Base-by-base conservation (phyloP, 345 rosid genomes). In the Eucalyptus pauciflora region DNA sequence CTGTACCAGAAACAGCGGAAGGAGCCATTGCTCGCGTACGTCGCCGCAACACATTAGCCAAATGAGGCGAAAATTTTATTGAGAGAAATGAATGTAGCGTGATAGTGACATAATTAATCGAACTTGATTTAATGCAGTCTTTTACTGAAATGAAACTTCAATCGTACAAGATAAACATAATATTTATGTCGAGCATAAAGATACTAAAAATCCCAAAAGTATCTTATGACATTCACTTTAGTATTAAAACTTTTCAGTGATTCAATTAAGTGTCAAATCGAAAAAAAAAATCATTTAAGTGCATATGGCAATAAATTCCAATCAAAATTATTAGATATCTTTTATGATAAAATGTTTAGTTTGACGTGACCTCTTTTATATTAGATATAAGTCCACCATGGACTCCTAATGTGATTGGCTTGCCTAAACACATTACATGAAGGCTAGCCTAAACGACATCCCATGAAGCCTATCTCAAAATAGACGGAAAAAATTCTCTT, bases 381-480 rank as follows among this genome's bases (percentile, higher is more conserved):
- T 64, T 14, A 64, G 16, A 64, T 3, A 64, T 15, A 8, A n/a
- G 18, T 64, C 3, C 0, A 7, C 0, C 0, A 1, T 64, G 76
- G 10, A n/a, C 20, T 64, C n/a, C 18, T n/a, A 8, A 64, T 3
- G 37, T 64, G 76, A 13, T 7, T 64, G 10, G 8, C 37, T 37
- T 37, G 5, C 10, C 76, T 64, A n/a, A 29, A 13, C 17, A 7
- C 67, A 12, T 60, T 12, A 1, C 15, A 60, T 29, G n/a, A 12
- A 60, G 67, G 31, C 15, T 12, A 3, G 7, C 67, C 31, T 60
- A 27, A 5, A 60, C 8, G 31, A 64, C 76, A 4, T 64, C 18
- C 3, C 37, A 64, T 4, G 20, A 64, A 64, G 37, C 76, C 76
- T 15, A 29, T 60, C 33, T 12, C 69, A 60, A 60, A 12, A 60